phyloP scores from a whole-genome alignment of 805 yeast species.

The Starmerella cellae region DNA sequence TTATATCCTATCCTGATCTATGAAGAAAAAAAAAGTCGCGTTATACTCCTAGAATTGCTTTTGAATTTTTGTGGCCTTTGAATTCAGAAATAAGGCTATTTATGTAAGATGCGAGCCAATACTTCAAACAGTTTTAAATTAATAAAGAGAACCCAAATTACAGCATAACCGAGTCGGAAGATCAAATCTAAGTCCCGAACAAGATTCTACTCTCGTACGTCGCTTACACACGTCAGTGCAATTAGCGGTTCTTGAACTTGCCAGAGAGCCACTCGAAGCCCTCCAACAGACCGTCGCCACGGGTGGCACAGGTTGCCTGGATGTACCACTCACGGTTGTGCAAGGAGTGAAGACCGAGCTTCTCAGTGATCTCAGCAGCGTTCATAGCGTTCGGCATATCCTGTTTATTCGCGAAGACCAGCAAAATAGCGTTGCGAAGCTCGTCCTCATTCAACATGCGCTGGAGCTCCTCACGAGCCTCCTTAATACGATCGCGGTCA shows the following conservation, averaged over 20 bases:
- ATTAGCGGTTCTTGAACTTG: constrained; percentile 54
- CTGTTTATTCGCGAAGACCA: constrained; percentile 96
- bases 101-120: background rate
- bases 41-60: too few species aligned
- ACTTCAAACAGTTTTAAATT: background rate
- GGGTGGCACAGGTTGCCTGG: constrained; percentile 97
- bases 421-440: constrained; percentile 86
- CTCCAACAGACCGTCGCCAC: constrained; percentile 97
- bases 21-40: background rate
- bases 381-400: constrained; percentile 98
- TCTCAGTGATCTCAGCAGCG: constrained; percentile 96
- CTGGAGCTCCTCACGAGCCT: constrained; percentile 96
- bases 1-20: background rate
- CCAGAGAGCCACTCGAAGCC: constrained; percentile 95
- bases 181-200: background rate
- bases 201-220: too few species aligned
- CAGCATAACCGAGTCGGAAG: background rate
- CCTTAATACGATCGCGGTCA: constrained; percentile 94
- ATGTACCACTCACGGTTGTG: constrained; percentile 99
- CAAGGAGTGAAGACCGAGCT: constrained; percentile 89
- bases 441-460: constrained; percentile 98
- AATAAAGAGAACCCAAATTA: background rate
- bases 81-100: background rate
- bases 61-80: background rate
- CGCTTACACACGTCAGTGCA: background rate